phyloP scores from a whole-genome alignment of 169 alveolate species.

The Perkinsus olseni region DNA sequence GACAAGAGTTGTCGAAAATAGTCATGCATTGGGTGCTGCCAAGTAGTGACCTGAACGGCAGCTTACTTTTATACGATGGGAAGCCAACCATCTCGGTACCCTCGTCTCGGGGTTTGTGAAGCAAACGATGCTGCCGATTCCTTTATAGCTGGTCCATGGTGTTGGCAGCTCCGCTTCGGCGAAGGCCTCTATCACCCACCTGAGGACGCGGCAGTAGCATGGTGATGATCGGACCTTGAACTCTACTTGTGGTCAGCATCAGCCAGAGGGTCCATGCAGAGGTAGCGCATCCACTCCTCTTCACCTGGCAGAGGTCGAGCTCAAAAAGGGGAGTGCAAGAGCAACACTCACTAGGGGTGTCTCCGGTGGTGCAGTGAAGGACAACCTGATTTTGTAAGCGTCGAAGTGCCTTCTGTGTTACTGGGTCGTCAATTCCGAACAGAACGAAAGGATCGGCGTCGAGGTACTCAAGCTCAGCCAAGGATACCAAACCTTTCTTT shows the following conservation, averaged over 20 bases:
- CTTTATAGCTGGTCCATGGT: slow-evolving; percentile 9
- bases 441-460: slow-evolving; percentile 6
- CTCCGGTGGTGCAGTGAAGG: not conserved
- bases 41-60: not conserved
- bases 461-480: not conserved
- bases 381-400: not conserved
- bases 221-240: not conserved
- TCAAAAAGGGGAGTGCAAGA: not conserved
- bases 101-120: not conserved
- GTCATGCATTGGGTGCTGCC: slow-evolving; percentile 10
- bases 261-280: not conserved
- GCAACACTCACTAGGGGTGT: not conserved
- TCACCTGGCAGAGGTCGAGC: not conserved
- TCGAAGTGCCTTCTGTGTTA: not conserved
- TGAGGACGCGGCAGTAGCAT: too few relatives aligned
- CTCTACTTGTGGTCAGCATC: not conserved
- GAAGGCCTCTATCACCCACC: slow-evolving; percentile 5
- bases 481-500: not conserved
- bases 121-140: slow-evolving; percentile 1
- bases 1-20: not conserved
- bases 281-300: not conserved
- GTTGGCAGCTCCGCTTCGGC: not conserved
- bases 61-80: not conserved
- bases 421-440: slow-evolving; percentile 1
- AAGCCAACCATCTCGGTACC: not conserved